A percentile compares a stretch with the other conserved stretches of the same genome.
These are phyloP conservation scores for Epichloe sylvatica DNA, from an alignment of 2,329 filamentous ascomycete genomes.

Conservation along the genomic window DNA sequence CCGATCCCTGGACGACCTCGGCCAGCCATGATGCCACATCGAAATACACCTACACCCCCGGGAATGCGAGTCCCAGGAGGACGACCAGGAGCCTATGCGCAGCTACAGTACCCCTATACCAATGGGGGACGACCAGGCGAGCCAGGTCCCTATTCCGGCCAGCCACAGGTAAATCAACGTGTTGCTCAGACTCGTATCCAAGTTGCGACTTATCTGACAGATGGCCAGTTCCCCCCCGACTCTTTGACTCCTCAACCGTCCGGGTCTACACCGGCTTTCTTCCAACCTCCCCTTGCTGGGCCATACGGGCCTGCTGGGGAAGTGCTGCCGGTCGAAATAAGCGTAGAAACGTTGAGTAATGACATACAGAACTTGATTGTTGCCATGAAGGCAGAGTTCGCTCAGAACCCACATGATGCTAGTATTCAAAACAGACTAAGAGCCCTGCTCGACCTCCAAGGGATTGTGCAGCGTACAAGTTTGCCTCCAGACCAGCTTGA, in stretches of 20 bases:
- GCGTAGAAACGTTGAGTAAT: slow-evolving; percentile 62
- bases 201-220: neutral
- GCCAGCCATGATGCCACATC: slow-evolving; percentile 42
- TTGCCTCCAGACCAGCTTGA: slow-evolving; percentile 70
- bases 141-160: slow-evolving; percentile 10
- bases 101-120: slow-evolving; percentile 15
- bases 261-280: slow-evolving; percentile 22
- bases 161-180: slow-evolving; percentile 16
- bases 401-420: slow-evolving; percentile 60
- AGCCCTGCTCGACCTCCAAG: slow-evolving; percentile 72
- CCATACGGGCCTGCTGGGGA: slow-evolving; percentile 19
- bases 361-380: slow-evolving; percentile 71
- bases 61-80: slow-evolving; percentile 21
- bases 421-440: slow-evolving; percentile 66
- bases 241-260: slow-evolving; percentile 26
- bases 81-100: slow-evolving; percentile 13
- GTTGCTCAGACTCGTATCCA: neutral
- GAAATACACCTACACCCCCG: slow-evolving; percentile 63
- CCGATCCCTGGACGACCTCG: slow-evolving; percentile 32
- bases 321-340: slow-evolving; percentile 34
- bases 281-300: slow-evolving; percentile 27
- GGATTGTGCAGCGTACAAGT: slow-evolving; percentile 57
- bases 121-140: slow-evolving; percentile 19
- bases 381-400: slow-evolving; percentile 59
- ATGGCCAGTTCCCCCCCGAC: slow-evolving; percentile 20